Conservation (phyloP, 768 basidiomycete genomes). For the Suillus americanus region DNA sequence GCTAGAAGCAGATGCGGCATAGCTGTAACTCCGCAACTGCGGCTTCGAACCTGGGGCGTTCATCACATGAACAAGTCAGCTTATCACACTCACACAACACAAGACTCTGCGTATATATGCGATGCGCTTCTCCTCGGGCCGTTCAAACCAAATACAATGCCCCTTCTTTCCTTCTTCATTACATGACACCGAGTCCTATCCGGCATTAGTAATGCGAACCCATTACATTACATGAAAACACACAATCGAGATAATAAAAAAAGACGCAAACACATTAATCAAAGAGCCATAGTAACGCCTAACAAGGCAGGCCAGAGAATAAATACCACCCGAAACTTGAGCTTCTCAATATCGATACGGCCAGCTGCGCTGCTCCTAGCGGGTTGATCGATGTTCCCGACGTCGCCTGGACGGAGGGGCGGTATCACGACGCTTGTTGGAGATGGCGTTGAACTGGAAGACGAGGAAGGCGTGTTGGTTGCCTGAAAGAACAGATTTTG, state of each 20-base stretch:
- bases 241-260: not conserved
- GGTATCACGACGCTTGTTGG: conserved; percentile 1
- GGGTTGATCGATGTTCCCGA: not conserved
- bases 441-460: not conserved
- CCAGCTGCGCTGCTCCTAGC: conserved; percentile 16
- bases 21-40: not conserved
- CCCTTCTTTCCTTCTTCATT: no score
- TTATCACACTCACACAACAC: not conserved
- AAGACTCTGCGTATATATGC: not conserved
- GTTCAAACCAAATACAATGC: no score
- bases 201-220: not conserved
- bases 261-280: not conserved
- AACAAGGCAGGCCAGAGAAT: conserved; percentile 57
- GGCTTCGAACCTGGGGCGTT: no score
- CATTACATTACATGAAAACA: not conserved
- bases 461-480: not conserved
- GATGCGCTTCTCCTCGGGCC: not conserved
- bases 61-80: not conserved
- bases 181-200: not conserved
- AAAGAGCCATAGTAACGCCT: conserved; percentile 53
- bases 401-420: conserved; percentile 7
- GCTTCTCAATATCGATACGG: conserved; percentile 33
- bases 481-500: not conserved
- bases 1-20: no score
- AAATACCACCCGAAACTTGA: conserved; percentile 49